Base-by-base conservation (phyloP, 2,329 filamentous ascomycete species). In the Penicillium italicum region DNA sequence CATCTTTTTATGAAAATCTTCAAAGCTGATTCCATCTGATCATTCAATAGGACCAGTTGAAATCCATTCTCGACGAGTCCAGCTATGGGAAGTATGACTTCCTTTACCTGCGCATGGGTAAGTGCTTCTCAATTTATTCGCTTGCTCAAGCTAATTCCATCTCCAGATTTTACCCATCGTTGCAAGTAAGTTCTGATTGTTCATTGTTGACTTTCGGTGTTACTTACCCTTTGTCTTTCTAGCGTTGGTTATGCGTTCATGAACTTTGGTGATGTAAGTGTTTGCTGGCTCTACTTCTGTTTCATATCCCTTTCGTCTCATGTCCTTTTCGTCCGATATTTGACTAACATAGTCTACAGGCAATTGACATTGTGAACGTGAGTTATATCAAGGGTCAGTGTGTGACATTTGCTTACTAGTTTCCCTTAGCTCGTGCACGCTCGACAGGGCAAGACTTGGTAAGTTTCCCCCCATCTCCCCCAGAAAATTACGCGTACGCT, bases 181-280 rank as follows among this genome's bases (percentile, higher is more conserved):
- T 91, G 88, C 86, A 92, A 91, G 87, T 90, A 74, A 76, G 87
- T 80, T 24, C 12, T 28, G 12, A 24, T 18, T 24, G 20, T 11
- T 49, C 7, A 22, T 22, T 45, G 11, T 12, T 44, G 16, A 5
- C 2, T 38, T 44, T 38, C 10, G 3, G 12, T 26, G 20, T 26
- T 45, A 34, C 53, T 55, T 24, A 55, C 22, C 14, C 3, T 40
- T 42, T 28, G 16, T 24, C 33, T 24, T 50, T 14, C 4, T 55
- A 96, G 91, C 70, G 93, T 97, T 56, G 94, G 94, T 43, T 97
- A 97, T 73, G 93, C 91, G 0, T 99, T 97, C 74, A 91, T 99
- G 76, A 97, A 99, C 74, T 97, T 97, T 65, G 83, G 86, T 41
- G 86, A 91, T 71, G 87, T 89, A 73, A 82, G 86, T 69, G 12